Base-by-base conservation (phyloP, 2,329 filamentous ascomycete species). In the Ophiosphaerella korrae region DNA sequence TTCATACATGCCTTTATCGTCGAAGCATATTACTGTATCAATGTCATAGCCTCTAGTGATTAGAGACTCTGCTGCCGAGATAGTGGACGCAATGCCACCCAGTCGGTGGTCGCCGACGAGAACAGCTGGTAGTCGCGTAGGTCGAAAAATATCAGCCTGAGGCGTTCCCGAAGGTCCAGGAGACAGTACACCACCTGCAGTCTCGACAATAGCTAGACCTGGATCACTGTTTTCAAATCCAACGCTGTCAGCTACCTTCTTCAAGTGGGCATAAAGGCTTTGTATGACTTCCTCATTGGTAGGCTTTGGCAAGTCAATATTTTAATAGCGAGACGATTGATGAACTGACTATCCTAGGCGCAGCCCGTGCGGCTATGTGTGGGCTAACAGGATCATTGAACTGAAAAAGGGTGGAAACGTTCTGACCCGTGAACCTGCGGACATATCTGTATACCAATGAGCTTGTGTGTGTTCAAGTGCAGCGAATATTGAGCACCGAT, bases 101-200 rank as follows among this genome's bases (percentile, higher is more conserved):
- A 94, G 80, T 18, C 84, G 83, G 24, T 85, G 80, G 68, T 95
- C 90, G 6, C 88, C 90, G 0, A 95, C 80, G 0, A 95, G 81
- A 12, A 94, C 74, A 1, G 88, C 82, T 0, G 91, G 90, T 1
- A 89, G 74, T n/a, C 90, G 81, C 1, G 95, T 74, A 0, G 89
- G 85, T 16, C 87, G 79, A 67, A 92, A 94, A 1, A 92, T 74
- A 64, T 95, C 90, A 2, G 87, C 89, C 66, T 95, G 90, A 0
- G 88, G 85, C 1, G 81, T 88, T 8, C 89, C 89, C 32, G 88
- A 89, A 1, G 90, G 90, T 0, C 84, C 84, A 0, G 90, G 90
- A 0, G 89, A 93, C 54, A 93, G 85, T 0, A 93, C 88, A 1
- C 90, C 90, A 1, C 90, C 90, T 1, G 90, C 90, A 1, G 90